Percentiles rank a stretch among this genome's conserved stretches.
These are phyloP conservation scores for Botryotinia convoluta DNA, from an alignment of 2,329 filamentous ascomycete genomes.

Conservation along the genomic window DNA sequence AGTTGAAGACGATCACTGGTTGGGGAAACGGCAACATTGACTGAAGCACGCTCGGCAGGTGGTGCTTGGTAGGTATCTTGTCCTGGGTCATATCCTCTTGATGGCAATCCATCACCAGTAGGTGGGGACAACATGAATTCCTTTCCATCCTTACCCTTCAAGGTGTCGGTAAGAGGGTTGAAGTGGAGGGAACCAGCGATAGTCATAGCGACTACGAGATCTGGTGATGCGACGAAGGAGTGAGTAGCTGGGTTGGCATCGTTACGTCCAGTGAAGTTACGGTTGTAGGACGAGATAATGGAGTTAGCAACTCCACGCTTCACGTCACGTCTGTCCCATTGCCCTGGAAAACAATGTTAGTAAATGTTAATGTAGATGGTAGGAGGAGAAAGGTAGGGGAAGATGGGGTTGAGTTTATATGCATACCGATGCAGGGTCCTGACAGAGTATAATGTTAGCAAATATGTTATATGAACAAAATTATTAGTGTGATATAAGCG, in stretches of 20 bases:
- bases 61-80: constrained; percentile 95
- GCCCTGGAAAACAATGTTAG: no score
- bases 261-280: constrained; percentile 98
- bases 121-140: constrained; percentile 86
- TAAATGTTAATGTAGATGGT: no score
- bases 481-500: no score
- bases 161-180: constrained; percentile 88
- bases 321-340: constrained; percentile 92
- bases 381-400: no score
- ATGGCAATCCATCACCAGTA: constrained; percentile 76
- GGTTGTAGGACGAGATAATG: constrained; percentile 98
- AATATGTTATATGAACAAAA: no score
- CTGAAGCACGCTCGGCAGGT: constrained; percentile 69
- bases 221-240: constrained; percentile 88
- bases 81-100: constrained; percentile 82
- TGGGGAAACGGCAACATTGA: constrained; percentile 81
- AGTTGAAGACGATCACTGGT: constrained; percentile 92
- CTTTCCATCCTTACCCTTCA: constrained; percentile 95
- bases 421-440: no score
- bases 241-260: constrained; percentile 94
- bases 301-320: constrained; percentile 96
- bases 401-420: no score
- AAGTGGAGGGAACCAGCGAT: constrained; percentile 84
- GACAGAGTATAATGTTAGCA: no score
- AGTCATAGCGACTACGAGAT: constrained; percentile 82